Conservation (phyloP, 2,329 filamentous ascomycete species). For the Microascus cirrosus region DNA sequence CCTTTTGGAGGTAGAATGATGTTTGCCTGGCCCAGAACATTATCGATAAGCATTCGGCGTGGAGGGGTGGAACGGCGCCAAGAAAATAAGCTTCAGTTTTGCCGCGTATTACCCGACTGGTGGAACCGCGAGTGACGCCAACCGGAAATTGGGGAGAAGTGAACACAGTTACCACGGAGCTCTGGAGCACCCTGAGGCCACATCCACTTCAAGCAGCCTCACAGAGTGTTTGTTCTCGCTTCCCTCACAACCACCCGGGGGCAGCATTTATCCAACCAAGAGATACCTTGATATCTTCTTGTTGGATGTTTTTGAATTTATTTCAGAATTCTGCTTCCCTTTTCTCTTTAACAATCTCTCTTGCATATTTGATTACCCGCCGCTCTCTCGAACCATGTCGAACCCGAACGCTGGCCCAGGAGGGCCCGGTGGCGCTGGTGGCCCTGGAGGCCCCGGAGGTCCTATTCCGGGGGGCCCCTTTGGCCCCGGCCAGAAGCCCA, state of each 20-base stretch:
- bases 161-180: conserved; percentile 4
- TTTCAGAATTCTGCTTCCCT: neutral
- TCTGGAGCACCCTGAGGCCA: conserved; percentile 1
- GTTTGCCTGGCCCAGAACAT: neutral
- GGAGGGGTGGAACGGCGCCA: neutral
- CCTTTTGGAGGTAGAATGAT: neutral
- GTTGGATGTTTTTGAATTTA: neutral
- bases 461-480: conserved; percentile 19
- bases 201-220: neutral
- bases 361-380: neutral
- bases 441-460: conserved; percentile 8
- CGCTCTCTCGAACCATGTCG: conserved; percentile 1
- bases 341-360: neutral
- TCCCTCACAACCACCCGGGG: neutral
- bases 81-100: neutral
- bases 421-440: conserved; percentile 13
- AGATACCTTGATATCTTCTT: neutral
- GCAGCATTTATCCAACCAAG: neutral
- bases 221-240: neutral
- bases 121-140: neutral
- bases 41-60: neutral
- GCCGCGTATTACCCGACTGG: neutral
- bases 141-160: neutral
- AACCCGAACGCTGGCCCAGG: conserved; percentile 10
- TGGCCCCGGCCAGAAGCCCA: conserved; percentile 38